A percentile compares a stretch with the other conserved stretches of the same genome.
Evolutionary conservation across 805 yeast species (phyloP).

Genomic region (Ogataea pini): DNA sequence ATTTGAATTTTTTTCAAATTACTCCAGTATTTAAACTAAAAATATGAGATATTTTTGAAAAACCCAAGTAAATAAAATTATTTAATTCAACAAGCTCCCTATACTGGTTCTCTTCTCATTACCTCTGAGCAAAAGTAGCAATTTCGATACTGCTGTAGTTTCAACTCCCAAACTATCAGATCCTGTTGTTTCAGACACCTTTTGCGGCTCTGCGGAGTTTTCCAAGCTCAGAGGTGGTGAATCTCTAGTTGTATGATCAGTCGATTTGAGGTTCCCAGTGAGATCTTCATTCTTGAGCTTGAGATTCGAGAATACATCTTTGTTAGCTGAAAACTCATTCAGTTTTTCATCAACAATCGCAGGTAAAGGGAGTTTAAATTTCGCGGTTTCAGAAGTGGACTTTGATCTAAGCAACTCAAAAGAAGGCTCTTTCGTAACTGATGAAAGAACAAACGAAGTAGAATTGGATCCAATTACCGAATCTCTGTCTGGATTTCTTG

Average conservation of each 20-base stretch:
- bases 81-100: constrained; percentile 22
- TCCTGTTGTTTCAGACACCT: background rate
- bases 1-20: no score
- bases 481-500: background rate
- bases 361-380: constrained; percentile 30
- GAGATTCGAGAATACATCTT: background rate
- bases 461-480: background rate
- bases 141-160: constrained; percentile 19
- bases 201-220: constrained; percentile 1
- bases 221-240: constrained; percentile 8
- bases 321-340: background rate
- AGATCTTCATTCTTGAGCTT: background rate
- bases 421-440: constrained; percentile 1
- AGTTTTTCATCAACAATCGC: constrained; percentile 26
- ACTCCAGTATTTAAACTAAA: no score
- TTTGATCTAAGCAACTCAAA: background rate
- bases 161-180: constrained; percentile 7
- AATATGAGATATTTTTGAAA: background rate
- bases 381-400: constrained; percentile 3
- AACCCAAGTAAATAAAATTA: background rate
- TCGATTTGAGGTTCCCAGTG: background rate
- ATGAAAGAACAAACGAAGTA: constrained; percentile 2
- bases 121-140: constrained; percentile 22
- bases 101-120: constrained; percentile 22
- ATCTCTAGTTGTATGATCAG: background rate